Evolutionary conservation across 225 moss, liverwort and hornwort genomes (phyloP).

Genomic region (Physcomitrellopsis africana): DNA sequence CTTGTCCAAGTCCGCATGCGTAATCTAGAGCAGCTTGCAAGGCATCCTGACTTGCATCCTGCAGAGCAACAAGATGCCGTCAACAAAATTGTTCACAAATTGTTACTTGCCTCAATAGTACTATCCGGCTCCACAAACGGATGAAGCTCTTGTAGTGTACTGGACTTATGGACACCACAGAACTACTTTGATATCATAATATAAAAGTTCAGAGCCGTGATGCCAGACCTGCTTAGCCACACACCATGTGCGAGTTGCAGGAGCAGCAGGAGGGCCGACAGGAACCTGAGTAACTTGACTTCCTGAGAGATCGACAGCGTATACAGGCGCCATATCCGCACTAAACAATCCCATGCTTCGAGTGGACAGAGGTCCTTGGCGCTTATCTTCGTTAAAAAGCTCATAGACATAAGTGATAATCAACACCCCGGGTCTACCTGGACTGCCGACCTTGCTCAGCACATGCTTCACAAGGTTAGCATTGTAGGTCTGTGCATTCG

Average conservation of each 20-base stretch:
- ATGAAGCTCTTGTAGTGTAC: too few species aligned
- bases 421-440: conserved; percentile 48
- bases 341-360: conserved; percentile 77
- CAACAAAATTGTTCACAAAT: too few species aligned
- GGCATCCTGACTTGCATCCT: conserved; percentile 54
- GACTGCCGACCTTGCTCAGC: conserved; percentile 47
- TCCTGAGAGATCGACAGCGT: conserved; percentile 71
- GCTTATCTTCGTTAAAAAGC: conserved; percentile 73
- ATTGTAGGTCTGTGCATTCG: conserved; percentile 52
- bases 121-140: too few species aligned
- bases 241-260: conserved; percentile 71
- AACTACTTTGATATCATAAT: neutral
- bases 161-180: neutral
- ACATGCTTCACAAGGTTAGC: conserved; percentile 44
- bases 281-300: conserved; percentile 40
- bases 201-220: neutral
- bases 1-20: conserved; percentile 64
- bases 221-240: conserved; percentile 54
- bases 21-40: conserved; percentile 73
- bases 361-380: conserved; percentile 55
- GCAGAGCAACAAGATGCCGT: neutral
- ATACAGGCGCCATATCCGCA: conserved; percentile 58
- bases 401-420: conserved; percentile 50
- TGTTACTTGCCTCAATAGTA: too few species aligned
- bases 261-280: conserved; percentile 7